These are phyloP conservation scores for Pelagomonas calceolata DNA, from an alignment of 108 stramenopile species.

Conservation along the genomic window DNA sequence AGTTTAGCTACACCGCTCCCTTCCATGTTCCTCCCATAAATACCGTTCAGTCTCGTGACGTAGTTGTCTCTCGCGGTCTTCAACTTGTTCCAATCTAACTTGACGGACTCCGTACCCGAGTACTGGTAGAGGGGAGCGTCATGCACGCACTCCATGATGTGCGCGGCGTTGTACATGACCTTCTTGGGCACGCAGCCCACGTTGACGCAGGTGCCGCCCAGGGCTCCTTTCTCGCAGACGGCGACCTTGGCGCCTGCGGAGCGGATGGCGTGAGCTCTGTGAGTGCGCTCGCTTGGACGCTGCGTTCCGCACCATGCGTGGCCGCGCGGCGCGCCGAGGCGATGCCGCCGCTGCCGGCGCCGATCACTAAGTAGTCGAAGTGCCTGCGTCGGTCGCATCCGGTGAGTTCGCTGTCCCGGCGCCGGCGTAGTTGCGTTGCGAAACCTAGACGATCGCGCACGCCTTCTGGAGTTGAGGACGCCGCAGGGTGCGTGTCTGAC, in stretches of 20 bases:
- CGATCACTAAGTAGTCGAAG: slow-evolving; percentile 61
- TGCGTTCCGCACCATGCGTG: slow-evolving; percentile 32
- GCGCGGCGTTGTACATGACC: slow-evolving; percentile 72
- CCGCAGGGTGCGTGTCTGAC: too few species aligned
- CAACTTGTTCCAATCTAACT: slow-evolving; percentile 62
- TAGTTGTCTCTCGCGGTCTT: slow-evolving; percentile 31
- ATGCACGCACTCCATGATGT: slow-evolving; percentile 60
- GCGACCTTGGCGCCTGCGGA: slow-evolving; percentile 37
- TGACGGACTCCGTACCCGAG: slow-evolving; percentile 19
- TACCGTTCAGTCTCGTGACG: slow-evolving; percentile 60
- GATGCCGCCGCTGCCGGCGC: slow-evolving; percentile 70
- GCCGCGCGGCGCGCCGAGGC: slow-evolving; percentile 36
- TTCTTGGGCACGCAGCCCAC: slow-evolving; percentile 95
- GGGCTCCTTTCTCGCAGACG: slow-evolving; percentile 58
- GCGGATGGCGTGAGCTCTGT: not conserved
- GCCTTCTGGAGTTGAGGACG: too few species aligned
- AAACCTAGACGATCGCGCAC: too few species aligned
- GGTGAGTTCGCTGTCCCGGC: too few species aligned
- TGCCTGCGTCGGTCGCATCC: slow-evolving; percentile 11
- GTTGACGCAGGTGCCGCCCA: slow-evolving; percentile 94
- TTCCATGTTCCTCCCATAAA: slow-evolving; percentile 62
- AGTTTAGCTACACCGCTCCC: slow-evolving; percentile 56
- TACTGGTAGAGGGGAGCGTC: slow-evolving; percentile 53
- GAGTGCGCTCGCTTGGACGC: slow-evolving; percentile 35
- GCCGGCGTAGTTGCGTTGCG: too few species aligned